Evolutionary conservation across 2,329 filamentous ascomycete species (phyloP).

Genomic region (Hymenoscyphus albidus): DNA sequence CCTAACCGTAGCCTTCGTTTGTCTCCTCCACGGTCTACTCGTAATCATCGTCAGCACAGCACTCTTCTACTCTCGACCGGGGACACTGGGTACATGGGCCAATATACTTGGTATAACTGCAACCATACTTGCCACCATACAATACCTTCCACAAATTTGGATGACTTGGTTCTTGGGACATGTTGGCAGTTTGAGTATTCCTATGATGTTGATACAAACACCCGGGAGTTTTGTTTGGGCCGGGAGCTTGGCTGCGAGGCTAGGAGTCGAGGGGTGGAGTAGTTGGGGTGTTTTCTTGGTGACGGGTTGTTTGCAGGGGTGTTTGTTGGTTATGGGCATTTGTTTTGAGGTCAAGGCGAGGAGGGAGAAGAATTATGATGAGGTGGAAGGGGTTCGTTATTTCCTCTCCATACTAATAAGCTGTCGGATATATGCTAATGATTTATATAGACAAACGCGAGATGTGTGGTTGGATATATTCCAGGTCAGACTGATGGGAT

Average conservation of each 20-base stretch:
- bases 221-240: conserved; percentile 90
- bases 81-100: conserved; percentile 72
- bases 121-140: conserved; percentile 73
- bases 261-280: conserved; percentile 86
- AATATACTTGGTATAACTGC: conserved; percentile 79
- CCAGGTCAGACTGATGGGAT: conserved; percentile 10
- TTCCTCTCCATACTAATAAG: not conserved
- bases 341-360: conserved; percentile 58
- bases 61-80: conserved; percentile 60
- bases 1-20: conserved; percentile 66
- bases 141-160: conserved; percentile 94
- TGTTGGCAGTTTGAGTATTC: conserved; percentile 86
- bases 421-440: not conserved
- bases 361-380: conserved; percentile 17
- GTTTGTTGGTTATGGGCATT: conserved; percentile 74
- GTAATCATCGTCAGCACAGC: conserved; percentile 65
- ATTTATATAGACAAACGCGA: conserved; percentile 11
- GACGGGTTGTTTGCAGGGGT: conserved; percentile 80
- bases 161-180: conserved; percentile 83
- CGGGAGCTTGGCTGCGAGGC: conserved; percentile 71
- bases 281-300: conserved; percentile 90
- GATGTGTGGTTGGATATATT: conserved; percentile 21
- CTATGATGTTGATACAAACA: conserved; percentile 98
- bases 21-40: conserved; percentile 71
- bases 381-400: not conserved